phyloP scores from a whole-genome alignment of 1,284 basidiomycete species.

The Xerocomus amazonicus region DNA sequence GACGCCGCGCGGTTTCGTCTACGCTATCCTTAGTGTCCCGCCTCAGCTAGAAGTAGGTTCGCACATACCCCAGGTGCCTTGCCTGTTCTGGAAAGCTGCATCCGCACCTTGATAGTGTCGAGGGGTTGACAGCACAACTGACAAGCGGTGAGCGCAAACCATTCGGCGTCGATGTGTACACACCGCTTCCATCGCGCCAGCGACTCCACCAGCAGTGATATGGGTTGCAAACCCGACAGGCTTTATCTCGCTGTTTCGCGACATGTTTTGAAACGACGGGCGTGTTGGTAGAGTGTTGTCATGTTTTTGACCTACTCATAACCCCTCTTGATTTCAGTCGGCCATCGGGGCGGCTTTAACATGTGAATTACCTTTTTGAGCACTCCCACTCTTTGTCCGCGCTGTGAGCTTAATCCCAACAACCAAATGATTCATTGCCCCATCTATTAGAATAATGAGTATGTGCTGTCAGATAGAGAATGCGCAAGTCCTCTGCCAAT shows the following conservation, averaged over 20 bases:
- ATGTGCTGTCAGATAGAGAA: conserved; percentile 9
- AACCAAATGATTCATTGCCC: conserved; percentile 6
- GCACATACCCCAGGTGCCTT: conserved; percentile 71
- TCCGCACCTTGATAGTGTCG: conserved; percentile 98
- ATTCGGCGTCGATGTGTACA: conserved; percentile 30
- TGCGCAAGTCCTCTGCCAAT: conserved; percentile 9
- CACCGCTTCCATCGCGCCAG: conserved; percentile 89
- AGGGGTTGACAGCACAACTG: conserved; percentile 80
- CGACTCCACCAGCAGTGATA: conserved; percentile 87
- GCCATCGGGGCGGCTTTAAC: conserved; percentile 19
- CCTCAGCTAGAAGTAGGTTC: conserved; percentile 58
- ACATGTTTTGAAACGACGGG: conserved; percentile 41
- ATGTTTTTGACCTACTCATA: neutral
- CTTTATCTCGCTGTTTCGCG: conserved; percentile 59
- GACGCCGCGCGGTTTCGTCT: conserved; percentile 94
- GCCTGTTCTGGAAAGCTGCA: conserved; percentile 90
- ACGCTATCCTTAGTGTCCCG: conserved; percentile 16
- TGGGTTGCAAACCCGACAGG: conserved; percentile 84
- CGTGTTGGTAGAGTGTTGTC: conserved; percentile 1
- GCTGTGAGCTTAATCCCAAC: neutral
- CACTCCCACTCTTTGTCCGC: conserved; percentile 25
- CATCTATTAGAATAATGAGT: conserved; percentile 1
- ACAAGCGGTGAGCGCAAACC: neutral
- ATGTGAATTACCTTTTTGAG: conserved; percentile 30
- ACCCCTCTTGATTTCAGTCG: neutral